Conservation (phyloP, 352 stramenopile genomes). For the Pythium phragmiticola region DNA sequence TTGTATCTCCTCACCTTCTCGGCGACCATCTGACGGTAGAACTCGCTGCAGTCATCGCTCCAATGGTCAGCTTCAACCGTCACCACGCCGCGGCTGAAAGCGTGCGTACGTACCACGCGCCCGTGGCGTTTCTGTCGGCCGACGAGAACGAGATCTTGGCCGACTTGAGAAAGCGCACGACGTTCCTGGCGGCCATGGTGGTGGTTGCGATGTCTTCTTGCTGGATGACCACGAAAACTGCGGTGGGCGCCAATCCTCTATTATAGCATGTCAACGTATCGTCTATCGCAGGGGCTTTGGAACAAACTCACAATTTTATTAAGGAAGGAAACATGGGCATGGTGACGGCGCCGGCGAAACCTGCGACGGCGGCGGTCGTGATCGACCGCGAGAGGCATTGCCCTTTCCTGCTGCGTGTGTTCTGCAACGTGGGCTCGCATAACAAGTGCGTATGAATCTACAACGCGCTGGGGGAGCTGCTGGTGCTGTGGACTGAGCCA, state of each 20-base stretch:
- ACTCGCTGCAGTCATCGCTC: slow-evolving; percentile 49
- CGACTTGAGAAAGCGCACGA: slow-evolving; percentile 85
- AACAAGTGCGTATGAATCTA: slow-evolving; percentile 37
- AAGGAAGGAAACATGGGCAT: not conserved
- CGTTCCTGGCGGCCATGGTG: slow-evolving; percentile 81
- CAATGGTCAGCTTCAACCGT: slow-evolving; percentile 12
- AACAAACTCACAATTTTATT: not conserved
- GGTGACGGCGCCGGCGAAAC: not conserved
- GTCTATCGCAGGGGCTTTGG: slow-evolving; percentile 6
- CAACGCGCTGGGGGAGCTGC: not conserved
- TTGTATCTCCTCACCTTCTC: slow-evolving; percentile 46
- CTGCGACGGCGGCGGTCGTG: not conserved
- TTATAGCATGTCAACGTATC: slow-evolving; percentile 15
- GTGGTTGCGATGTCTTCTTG: slow-evolving; percentile 4
- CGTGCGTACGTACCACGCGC: slow-evolving; percentile 52
- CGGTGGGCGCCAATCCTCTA: slow-evolving; percentile 6
- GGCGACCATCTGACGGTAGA: slow-evolving; percentile 81
- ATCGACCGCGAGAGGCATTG: slow-evolving; percentile 72
- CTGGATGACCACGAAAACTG: slow-evolving; percentile 22
- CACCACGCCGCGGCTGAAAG: not conserved
- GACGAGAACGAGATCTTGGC: slow-evolving; percentile 84
- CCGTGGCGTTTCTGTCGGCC: slow-evolving; percentile 70
- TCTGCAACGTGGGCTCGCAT: slow-evolving; percentile 53
- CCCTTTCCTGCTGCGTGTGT: slow-evolving; percentile 66
- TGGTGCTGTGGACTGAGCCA: not conserved